Evolutionary conservation across 2,329 filamentous ascomycete species (phyloP), one percentile per base, ranked within the genome.

Genomic region (Aspergillus bombycis): DNA sequence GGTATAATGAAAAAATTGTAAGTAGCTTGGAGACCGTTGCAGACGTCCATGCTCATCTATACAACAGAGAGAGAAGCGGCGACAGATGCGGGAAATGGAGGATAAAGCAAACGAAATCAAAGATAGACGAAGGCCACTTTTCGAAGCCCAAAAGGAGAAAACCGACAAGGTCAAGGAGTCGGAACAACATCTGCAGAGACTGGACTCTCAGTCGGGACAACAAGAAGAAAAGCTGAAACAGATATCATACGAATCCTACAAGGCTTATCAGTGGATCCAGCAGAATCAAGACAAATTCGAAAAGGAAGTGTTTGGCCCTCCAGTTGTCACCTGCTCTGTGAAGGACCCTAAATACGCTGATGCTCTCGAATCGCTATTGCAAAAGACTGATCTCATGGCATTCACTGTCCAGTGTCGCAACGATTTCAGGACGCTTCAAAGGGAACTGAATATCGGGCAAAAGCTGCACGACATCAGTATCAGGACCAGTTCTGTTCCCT

Each of bases 201-300:
- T 97, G 16, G 84, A 92, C 57, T 94, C 92, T 1, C 87, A 91
- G 69, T 84, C 89, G 64, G 94, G 93, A 7, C 90, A 91, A 71
- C 89, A 92, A 68, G 81, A 91, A 61, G 86, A 80, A 56, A 87
- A 90, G 67, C 84, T 99, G 60, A 82, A 82, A 58, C 82, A 74
- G 7, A 19, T 85, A 0, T 90, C 89, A 12, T 74, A 74, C 0
- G 91, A 97, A 62, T 87, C 90, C 2, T 85, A 85, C 12, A 81
- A 75, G 67, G 93, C 89, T 2, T 97, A 92, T 88, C 83, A 89
- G 48, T 99, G 94, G 94, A 84, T 98, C 58, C 85, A 92, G 72
- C 77, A 87, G 2, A 88, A 99, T 74, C 85, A 84, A 63, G 74
- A 84, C 60, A 77, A 85, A 56, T 95, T 97, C 67, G 86, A 91